Conservation (phyloP, 306 rosid species). For the Vachellia pachyceras region DNA sequence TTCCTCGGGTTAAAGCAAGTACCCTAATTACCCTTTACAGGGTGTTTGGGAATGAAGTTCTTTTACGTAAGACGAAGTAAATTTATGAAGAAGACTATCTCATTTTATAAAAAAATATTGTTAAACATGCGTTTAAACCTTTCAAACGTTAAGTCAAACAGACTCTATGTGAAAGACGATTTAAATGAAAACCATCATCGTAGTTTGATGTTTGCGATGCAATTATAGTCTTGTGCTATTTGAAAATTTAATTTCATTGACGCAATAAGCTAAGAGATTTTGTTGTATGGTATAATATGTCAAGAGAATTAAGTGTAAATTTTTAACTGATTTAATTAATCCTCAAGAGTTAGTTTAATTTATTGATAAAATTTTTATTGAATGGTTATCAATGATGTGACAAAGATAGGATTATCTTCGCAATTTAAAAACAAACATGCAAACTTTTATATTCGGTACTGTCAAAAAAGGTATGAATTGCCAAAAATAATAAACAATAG, state of each 20-base stretch:
- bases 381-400: neutral
- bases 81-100: no score
- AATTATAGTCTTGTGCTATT: neutral
- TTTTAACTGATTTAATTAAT: neutral
- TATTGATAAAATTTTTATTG: neutral
- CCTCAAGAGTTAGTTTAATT: neutral
- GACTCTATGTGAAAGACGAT: no score
- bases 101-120: no score
- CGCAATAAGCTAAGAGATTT: neutral
- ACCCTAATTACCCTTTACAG: neutral
- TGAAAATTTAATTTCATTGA: neutral
- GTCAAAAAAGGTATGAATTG: neutral
- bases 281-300: neutral
- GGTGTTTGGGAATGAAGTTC: no score
- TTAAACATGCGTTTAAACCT: no score
- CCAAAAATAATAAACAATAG: constrained; percentile 6
- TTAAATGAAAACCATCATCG: no score
- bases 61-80: no score
- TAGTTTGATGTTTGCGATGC: neutral
- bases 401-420: neutral
- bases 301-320: neutral
- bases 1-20: neutral
- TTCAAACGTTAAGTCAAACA: no score
- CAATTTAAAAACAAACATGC: neutral
- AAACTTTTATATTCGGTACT: neutral